These are phyloP conservation scores for Lodderomyces orthopsilosis DNA, from an alignment of 1,139 yeast species.

Conservation along the genomic window DNA sequence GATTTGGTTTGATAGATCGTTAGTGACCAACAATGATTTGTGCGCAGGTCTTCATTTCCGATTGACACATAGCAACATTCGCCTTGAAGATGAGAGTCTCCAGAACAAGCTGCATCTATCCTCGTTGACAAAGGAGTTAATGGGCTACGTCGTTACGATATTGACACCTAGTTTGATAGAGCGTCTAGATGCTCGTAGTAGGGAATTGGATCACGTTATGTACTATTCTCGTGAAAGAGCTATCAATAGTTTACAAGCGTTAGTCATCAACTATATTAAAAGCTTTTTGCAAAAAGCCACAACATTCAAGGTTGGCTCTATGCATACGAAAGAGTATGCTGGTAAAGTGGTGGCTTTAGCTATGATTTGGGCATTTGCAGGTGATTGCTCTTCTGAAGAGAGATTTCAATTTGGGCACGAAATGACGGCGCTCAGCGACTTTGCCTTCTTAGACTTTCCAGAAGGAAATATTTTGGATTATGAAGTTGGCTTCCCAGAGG, in stretches of 20 bases:
- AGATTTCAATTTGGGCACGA: constrained; percentile 38
- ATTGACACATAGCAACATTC: not conserved
- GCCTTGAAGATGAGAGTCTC: not conserved
- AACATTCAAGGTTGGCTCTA: not conserved
- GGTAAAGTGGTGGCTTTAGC: constrained; percentile 42
- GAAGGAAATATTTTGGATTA: constrained; percentile 33
- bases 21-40: constrained; percentile 12
- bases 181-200: constrained; percentile 13
- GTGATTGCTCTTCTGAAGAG: constrained; percentile 47
- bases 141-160: not conserved
- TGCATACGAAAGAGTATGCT: constrained; percentile 26
- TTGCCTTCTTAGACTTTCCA: constrained; percentile 15
- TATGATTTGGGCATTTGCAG: constrained; percentile 68
- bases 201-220: constrained; percentile 52
- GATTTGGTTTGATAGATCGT: constrained; percentile 59
- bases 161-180: not conserved
- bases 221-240: constrained; percentile 38
- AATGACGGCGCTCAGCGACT: constrained; percentile 22
- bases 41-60: not conserved
- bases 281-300: not conserved
- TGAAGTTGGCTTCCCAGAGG: constrained; percentile 46
- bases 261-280: constrained; percentile 16
- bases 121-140: not conserved
- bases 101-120: not conserved
- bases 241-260: constrained; percentile 33